These are phyloP conservation scores for Gossypium mustelinum DNA, from an alignment of 345 rosid species.

Conservation along the genomic window DNA sequence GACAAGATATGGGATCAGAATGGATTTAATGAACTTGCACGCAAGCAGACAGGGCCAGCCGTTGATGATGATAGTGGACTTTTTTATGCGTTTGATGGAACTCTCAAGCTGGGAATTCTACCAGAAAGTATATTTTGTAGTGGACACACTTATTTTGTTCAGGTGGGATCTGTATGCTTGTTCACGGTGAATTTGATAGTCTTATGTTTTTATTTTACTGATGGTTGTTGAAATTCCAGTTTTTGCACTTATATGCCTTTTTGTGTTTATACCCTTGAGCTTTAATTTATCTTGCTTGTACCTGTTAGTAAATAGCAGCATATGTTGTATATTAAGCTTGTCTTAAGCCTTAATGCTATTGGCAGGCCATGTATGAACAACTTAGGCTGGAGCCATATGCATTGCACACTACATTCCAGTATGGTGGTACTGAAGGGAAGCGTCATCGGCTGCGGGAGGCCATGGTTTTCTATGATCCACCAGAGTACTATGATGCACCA, in stretches of 20 bases:
- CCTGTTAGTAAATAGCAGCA: background rate
- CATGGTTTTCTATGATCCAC: conserved; percentile 84
- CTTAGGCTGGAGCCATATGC: conserved; percentile 93
- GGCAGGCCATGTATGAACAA: conserved; percentile 85
- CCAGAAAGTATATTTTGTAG: conserved; percentile 96
- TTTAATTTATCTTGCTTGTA: conserved; percentile 7
- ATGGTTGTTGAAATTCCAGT: conserved; percentile 2
- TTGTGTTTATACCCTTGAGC: background rate
- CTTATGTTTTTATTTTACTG: background rate
- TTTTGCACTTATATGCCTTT: background rate
- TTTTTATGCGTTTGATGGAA: conserved; percentile 89
- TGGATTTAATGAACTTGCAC: conserved; percentile 84
- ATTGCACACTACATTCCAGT: conserved; percentile 95
- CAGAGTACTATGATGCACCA: conserved; percentile 79
- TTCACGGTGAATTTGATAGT: background rate
- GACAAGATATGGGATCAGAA: conserved; percentile 98
- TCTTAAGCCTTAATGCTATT: conserved; percentile 19
- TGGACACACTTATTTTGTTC: conserved; percentile 94
- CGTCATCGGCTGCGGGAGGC: conserved; percentile 93
- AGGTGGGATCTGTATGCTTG: conserved; percentile 44
- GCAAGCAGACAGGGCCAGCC: conserved; percentile 85
- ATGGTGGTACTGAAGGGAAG: conserved; percentile 96
- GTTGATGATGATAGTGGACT: conserved; percentile 73
- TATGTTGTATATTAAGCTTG: background rate
- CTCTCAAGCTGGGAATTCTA: conserved; percentile 82